These are phyloP conservation scores for Neurospora tetrasperma DNA, from an alignment of 495 filamentous ascomycete genomes.

Conservation along the genomic window DNA sequence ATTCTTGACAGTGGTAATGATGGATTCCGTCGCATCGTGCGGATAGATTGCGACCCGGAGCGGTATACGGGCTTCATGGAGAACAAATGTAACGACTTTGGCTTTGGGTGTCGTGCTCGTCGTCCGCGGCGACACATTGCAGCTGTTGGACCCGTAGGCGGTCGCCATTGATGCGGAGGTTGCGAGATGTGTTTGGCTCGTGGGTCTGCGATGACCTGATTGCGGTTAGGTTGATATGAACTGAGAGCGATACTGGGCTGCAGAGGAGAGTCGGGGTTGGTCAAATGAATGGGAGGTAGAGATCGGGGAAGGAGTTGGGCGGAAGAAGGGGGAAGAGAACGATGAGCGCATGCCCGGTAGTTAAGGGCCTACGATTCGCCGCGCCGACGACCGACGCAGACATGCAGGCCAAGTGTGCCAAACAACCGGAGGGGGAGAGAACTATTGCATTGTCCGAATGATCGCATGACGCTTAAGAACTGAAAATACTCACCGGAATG, in stretches of 20 bases:
- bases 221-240: neutral
- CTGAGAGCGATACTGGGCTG: neutral
- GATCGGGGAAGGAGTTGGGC: neutral
- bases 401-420: neutral
- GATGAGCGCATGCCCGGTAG: neutral
- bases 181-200: conserved; percentile 1
- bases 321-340: neutral
- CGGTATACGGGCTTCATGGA: conserved; percentile 70
- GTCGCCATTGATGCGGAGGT: conserved; percentile 10
- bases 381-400: neutral
- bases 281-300: neutral
- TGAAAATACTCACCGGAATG: conserved; percentile 29
- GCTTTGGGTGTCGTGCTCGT: conserved; percentile 51
- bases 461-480: conserved; percentile 29
- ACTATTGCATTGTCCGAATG: conserved; percentile 10
- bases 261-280: neutral
- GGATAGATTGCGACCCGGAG: conserved; percentile 86
- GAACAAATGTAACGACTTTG: conserved; percentile 79
- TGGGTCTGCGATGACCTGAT: neutral
- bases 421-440: conserved; percentile 11
- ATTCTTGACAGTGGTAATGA: conserved; percentile 93
- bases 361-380: neutral
- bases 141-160: conserved; percentile 15
- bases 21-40: conserved; percentile 91
- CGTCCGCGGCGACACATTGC: conserved; percentile 39